Base-by-base conservation (phyloP, 164 flowering plant genomes). In the Kalanchoe fedtschenkoi region DNA sequence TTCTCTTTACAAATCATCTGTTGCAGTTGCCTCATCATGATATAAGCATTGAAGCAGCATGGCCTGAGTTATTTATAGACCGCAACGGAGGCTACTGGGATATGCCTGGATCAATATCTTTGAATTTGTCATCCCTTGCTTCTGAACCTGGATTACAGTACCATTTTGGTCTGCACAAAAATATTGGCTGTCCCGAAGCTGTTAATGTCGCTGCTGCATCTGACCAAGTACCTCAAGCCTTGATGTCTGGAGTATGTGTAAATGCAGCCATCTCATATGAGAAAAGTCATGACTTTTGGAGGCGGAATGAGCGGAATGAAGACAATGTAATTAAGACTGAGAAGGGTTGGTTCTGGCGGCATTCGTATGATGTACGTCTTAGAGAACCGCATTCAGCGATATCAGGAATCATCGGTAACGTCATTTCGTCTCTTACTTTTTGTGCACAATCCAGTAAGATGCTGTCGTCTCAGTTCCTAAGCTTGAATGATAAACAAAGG, bases 31-130 rank as follows among this genome's bases (percentile, higher is more conserved):
- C 83, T 62, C 3, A 70, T 30, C 97, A 91, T 75, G 91, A 88
- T 77, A 58, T 91, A 63, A 81, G 85, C 7, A 39, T 91, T 34
- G 90, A 91, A 71, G 97, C 97, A 24, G 92, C 88, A 39, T 85
- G 90, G 90, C 96, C 97, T 58, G 88, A 85, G 75, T 76, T 91
- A 33, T 91, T 81, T 54, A 62, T 91, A 34, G 95, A 89, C 71
- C 74, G 68, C 44, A 80, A 85, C 60, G 96, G 92, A 65, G 53
- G 70, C 66, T 91, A 88, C 64, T 91, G 97, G 97, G 80, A 89
- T 51, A 82, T 91, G 70, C 96, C 97, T 24, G 78, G 74, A 58
- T 80, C 96, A 11, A 57, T 91, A 59, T 84, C 95, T 19, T 68
- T 91, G 38, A 84, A 85, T 75, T 64, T 88, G 67, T 62, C 82